Base-by-base conservation (phyloP, 768 basidiomycete species). In the Pleurotus eryngii region DNA sequence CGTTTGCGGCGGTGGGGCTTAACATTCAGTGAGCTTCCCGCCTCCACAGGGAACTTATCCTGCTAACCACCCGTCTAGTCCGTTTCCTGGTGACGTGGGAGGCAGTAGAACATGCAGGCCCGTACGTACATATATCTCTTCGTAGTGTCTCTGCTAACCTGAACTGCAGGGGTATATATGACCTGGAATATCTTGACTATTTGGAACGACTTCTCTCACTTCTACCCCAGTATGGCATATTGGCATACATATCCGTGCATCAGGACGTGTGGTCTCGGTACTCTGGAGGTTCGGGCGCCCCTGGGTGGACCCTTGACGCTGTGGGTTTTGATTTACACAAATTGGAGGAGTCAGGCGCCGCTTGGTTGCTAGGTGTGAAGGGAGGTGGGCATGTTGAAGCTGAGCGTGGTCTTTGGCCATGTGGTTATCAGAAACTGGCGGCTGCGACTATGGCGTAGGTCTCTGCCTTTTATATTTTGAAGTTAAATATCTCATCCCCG, bases 261-360 rank as follows among this genome's bases (percentile, higher is more conserved):
- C 96, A 96, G 69, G 94, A 98, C 67, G 93, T 98, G 30, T 98
- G 93, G 91, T 96, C 94, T 0, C 85, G 96, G 3, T 95, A 95
- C 64, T 85, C 86, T 2, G 96, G 96, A 6, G 96, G 96, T 45
- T 96, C 93, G 1, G 96, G 97, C 1, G 95, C 96, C 0, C 97
- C 97, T 1, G 93, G 91, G 3, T 99, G 97, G 96, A 97, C 95
- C 1, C 75, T 98, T 1, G 87, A 92, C 59, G 70, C 81, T 8
- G 88, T 86, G 6, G 97, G 96, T 0, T 93, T 98, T 60, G 90
- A 96, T 66, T 73, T 97, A 2, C 74, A 81, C 43, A 82, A 83
- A 1, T 74, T 98, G 3, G 93, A 95, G 60, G 83, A 88, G 56
- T 84, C 87, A 0, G 90, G 88, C 0, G 90, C 94, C 0, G 96